These are phyloP conservation scores for Saccharomycopsis sp. DNA, from an alignment of 805 yeast species.

Conservation along the genomic window DNA sequence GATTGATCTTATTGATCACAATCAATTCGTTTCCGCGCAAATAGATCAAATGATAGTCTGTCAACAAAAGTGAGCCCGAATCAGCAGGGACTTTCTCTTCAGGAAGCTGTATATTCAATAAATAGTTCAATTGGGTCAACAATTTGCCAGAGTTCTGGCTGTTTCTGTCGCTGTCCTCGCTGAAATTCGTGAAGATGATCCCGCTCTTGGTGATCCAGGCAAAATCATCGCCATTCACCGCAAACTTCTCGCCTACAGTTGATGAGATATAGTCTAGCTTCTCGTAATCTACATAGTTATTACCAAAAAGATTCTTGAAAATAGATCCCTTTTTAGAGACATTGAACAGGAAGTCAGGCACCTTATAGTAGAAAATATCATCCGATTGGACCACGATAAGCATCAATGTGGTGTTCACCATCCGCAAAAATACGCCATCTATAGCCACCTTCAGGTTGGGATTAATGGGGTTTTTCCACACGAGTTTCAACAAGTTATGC, in stretches of 20 bases:
- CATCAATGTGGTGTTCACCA: slow-evolving; percentile 15
- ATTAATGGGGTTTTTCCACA: slow-evolving; percentile 32
- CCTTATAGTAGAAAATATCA: slow-evolving; percentile 28
- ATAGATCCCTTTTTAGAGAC: slow-evolving; percentile 24
- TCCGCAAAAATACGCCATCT: slow-evolving; percentile 27
- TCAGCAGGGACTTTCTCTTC: slow-evolving; percentile 21
- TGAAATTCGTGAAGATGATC: slow-evolving; percentile 30
- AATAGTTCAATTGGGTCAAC: slow-evolving; percentile 32
- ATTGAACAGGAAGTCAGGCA: slow-evolving; percentile 18
- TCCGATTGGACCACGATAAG: slow-evolving; percentile 27
- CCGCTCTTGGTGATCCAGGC: slow-evolving; percentile 47
- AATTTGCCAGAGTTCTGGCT: slow-evolving; percentile 21
- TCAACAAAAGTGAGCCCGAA: slow-evolving; percentile 38
- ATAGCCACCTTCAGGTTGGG: slow-evolving; percentile 19
- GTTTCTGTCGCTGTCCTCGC: slow-evolving; percentile 12
- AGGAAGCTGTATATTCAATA: slow-evolving; percentile 37
- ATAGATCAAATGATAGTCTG: slow-evolving; percentile 49
- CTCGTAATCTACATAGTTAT: slow-evolving; percentile 32
- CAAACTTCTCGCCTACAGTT: slow-evolving; percentile 29
- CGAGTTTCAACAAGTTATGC: slow-evolving; percentile 34
- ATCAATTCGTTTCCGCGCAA: slow-evolving; percentile 39
- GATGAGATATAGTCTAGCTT: slow-evolving; percentile 32
- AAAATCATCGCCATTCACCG: slow-evolving; percentile 27
- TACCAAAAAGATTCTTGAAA: slow-evolving; percentile 19
- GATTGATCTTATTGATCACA: slow-evolving; percentile 46